Evolutionary conservation across 768 basidiomycete genomes (phyloP), one percentile per base, ranked within the genome.

Genomic region (Polyporus arcularius): DNA sequence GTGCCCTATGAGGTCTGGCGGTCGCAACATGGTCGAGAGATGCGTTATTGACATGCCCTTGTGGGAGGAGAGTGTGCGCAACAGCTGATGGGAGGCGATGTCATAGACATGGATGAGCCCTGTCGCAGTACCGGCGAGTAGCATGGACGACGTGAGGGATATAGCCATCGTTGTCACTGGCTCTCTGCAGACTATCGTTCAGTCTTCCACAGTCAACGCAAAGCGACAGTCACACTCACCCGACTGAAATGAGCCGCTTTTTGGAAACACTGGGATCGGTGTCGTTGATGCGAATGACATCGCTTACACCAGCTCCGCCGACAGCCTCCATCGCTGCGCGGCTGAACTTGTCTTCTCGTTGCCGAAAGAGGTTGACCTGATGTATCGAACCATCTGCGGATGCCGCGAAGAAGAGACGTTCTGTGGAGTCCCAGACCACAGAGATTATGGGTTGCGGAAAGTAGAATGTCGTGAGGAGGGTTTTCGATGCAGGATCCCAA

Each of bases 391-490:
- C 92, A 50, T 88, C 81, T 28, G 79, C 65, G 0, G 93, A 92
- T 10, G 87, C 90, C 32, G 92, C 93, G 70, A 97, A 95, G 74
- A 98, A 93, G 50, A 89, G 78, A 28, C 96, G 84, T 75, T 98
- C 96, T 0, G 88, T 85, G n/a, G 83, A 68, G 66, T 98, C 95
- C 82, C 91, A 89, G 10, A 85, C 84, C 16, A 96, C 68, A 56
- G 78, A 83, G 4, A 82, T 76, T 38, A 96, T 86, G 1, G 91
- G 83, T 57, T 86, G 80, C 15, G 94, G 92, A 65, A 97, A 95
- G 65, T 88, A 82, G 72, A 96, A 96, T 0, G 96, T 95, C 6
- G 90, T 88, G 28, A 98, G 76, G 15, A 98, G 80, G 12, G 87
- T 79, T 52, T 82, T 82, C 0, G 92, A 85, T 14, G 88, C 78